A percentile compares a stretch with the other conserved stretches of the same genome.
phyloP scores from a whole-genome alignment of 2,329 filamentous ascomycete genomes.

The Calonectria multiphialidica region DNA sequence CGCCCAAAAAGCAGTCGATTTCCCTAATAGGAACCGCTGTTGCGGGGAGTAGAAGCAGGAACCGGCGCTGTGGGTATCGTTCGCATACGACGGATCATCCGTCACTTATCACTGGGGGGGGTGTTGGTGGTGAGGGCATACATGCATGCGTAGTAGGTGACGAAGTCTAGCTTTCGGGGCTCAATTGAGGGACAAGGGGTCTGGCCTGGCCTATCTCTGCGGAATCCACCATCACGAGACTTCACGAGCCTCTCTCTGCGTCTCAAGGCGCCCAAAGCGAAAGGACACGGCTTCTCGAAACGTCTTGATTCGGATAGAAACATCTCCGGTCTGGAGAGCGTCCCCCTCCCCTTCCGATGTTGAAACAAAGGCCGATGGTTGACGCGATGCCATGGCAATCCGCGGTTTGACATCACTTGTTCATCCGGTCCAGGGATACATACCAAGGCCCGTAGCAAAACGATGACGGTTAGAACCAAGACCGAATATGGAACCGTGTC shows the following conservation, averaged over 20 bases:
- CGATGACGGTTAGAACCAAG: background rate
- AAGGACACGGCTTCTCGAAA: background rate
- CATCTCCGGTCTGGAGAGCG: constrained; percentile 5
- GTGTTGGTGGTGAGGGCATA: background rate
- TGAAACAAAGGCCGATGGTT: background rate
- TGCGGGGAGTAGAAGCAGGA: constrained; percentile 17
- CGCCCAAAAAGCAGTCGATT: background rate
- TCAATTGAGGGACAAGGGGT: background rate
- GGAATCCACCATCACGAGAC: constrained; percentile 17
- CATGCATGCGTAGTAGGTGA: background rate
- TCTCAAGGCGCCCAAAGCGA: background rate
- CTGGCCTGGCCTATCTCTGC: background rate
- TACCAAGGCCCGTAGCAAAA: background rate
- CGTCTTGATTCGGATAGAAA: constrained; percentile 1
- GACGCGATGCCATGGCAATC: background rate
- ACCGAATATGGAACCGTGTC: background rate
- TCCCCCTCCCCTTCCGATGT: background rate
- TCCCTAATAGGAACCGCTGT: background rate
- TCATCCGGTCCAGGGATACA: background rate
- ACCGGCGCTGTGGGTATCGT: constrained; percentile 11
- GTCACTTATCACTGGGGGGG: constrained; percentile 16
- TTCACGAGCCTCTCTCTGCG: background rate
- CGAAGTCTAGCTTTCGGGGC: constrained; percentile 10
- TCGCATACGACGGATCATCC: constrained; percentile 17
- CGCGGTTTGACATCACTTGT: background rate